phyloP scores from a whole-genome alignment of 2,329 filamentous ascomycete species.

The Ophiostoma sp. region DNA sequence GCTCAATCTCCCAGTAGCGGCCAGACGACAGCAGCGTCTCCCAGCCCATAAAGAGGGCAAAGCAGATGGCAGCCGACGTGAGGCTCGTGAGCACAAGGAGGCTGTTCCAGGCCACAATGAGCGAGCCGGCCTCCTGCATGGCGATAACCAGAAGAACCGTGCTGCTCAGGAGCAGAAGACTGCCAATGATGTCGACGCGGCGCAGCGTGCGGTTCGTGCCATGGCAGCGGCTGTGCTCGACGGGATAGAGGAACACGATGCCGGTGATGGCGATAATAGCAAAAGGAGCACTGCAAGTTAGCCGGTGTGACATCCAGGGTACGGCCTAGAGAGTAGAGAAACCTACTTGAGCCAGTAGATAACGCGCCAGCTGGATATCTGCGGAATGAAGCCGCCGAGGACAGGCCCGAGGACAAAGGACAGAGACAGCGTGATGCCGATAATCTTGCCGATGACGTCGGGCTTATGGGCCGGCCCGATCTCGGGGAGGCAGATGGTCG shows the following conservation, averaged over 20 bases:
- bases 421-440: slow-evolving; percentile 51
- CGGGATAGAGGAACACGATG: slow-evolving; percentile 38
- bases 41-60: slow-evolving; percentile 47
- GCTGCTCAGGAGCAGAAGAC: slow-evolving; percentile 44
- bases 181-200: slow-evolving; percentile 27
- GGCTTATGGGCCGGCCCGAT: slow-evolving; percentile 49
- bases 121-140: slow-evolving; percentile 52
- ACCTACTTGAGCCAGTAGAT: slow-evolving; percentile 58
- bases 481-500: slow-evolving; percentile 53
- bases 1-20: slow-evolving; percentile 40
- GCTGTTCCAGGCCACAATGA: slow-evolving; percentile 47
- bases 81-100: slow-evolving; percentile 47
- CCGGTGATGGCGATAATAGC: slow-evolving; percentile 39
- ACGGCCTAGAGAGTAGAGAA: neutral
- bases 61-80: slow-evolving; percentile 43
- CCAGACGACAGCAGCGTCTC: slow-evolving; percentile 42
- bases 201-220: slow-evolving; percentile 19
- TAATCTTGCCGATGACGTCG: slow-evolving; percentile 49
- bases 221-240: slow-evolving; percentile 20
- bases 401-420: slow-evolving; percentile 56
- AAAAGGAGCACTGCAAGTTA: slow-evolving; percentile 18
- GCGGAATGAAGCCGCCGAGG: slow-evolving; percentile 51
- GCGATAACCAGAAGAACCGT: slow-evolving; percentile 52
- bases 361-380: slow-evolving; percentile 52
- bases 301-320: neutral